A percentile compares a stretch with the other conserved stretches of the same genome.
These are phyloP conservation scores for Leptographium galeiforme DNA, from an alignment of 2,329 filamentous ascomycete genomes.

Conservation along the genomic window DNA sequence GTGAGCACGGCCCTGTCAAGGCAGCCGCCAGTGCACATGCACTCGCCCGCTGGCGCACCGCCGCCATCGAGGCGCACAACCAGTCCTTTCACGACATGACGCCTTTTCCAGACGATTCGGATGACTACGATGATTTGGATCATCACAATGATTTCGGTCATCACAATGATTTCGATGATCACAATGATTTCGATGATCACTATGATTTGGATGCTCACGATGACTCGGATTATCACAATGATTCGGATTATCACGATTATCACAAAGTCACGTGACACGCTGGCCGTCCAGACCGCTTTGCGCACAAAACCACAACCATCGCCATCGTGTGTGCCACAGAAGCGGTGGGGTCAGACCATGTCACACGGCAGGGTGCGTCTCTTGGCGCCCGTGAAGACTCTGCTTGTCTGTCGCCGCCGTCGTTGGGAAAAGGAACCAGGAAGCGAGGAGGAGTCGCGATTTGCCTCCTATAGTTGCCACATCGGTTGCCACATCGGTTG, in stretches of 20 bases:
- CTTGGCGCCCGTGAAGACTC: neutral
- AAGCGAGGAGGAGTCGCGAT: neutral
- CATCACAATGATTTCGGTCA: too few species aligned
- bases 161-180: too few species aligned
- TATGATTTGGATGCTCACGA: too few species aligned
- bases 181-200: too few species aligned
- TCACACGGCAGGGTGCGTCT: neutral
- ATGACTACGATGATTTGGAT: too few species aligned
- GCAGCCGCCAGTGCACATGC: constrained; percentile 12
- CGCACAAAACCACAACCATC: neutral
- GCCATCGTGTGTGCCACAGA: neutral
- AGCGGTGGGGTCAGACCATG: neutral
- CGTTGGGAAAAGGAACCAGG: neutral
- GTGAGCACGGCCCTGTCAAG: constrained; percentile 13
- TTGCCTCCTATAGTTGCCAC: too few species aligned
- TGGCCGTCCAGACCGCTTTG: too few species aligned
- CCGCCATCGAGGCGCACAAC: neutral
- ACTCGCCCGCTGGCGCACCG: constrained; percentile 14
- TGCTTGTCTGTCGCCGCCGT: neutral
- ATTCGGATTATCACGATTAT: too few species aligned
- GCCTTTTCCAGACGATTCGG: too few species aligned
- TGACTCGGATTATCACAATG: too few species aligned
- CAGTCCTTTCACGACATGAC: too few species aligned
- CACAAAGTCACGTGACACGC: neutral
- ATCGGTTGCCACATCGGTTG: too few species aligned